Evolutionary conservation across 2,329 filamentous ascomycete species (phyloP).

Genomic region (Aureobasidium musti): DNA sequence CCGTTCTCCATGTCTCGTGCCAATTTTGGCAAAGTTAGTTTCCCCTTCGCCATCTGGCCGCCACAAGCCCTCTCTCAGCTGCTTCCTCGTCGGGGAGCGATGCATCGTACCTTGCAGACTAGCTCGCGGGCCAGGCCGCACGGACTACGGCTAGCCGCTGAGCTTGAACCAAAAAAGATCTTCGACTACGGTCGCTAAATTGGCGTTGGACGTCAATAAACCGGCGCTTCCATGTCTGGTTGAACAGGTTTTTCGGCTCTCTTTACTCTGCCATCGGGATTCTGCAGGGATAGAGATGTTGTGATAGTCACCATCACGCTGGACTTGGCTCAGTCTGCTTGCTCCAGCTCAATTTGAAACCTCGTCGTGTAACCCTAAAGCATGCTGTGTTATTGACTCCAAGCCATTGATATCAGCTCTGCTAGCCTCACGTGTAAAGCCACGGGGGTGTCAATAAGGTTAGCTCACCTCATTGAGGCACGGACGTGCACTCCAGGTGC

Average conservation of each 20-base stretch:
- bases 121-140: slow-evolving; percentile 19
- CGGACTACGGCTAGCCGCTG: slow-evolving; percentile 19
- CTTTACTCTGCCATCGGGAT: not conserved
- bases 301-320: not conserved
- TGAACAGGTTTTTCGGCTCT: slow-evolving; percentile 1
- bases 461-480: slow-evolving; percentile 17
- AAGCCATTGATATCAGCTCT: slow-evolving; percentile 6
- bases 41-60: not conserved
- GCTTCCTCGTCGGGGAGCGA: not conserved
- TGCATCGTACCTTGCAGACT: slow-evolving; percentile 24
- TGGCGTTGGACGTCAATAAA: slow-evolving; percentile 3
- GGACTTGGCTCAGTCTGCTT: not conserved
- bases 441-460: slow-evolving; percentile 11
- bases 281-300: not conserved
- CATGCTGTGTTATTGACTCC: slow-evolving; percentile 20
- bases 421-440: slow-evolving; percentile 12
- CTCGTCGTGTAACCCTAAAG: slow-evolving; percentile 5
- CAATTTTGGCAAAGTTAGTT: not conserved
- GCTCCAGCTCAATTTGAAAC: slow-evolving; percentile 7
- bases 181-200: not conserved
- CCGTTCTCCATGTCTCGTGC: not conserved
- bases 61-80: slow-evolving; percentile 1
- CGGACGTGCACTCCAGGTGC: slow-evolving; percentile 13
- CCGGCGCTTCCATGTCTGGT: slow-evolving; percentile 4
- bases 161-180: slow-evolving; percentile 16